Evolutionary conservation across 1,284 basidiomycete genomes (phyloP), one percentile per base, ranked within the genome.

Genomic region (Malassezia slooffiae): DNA sequence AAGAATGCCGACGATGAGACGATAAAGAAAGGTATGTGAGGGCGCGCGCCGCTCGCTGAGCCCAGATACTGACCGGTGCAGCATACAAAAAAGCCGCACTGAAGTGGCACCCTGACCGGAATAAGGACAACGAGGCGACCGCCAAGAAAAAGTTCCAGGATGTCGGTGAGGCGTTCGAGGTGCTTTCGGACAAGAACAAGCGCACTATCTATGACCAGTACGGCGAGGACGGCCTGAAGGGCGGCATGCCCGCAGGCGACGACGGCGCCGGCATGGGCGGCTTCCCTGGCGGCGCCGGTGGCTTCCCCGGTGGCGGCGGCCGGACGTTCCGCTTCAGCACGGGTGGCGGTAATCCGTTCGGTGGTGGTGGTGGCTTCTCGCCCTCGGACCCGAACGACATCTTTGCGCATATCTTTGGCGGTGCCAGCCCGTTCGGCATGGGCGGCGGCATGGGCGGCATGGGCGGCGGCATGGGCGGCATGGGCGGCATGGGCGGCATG

Each of bases 101-200:
- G 65, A 86, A 84, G 75, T 85, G 82, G 80, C 88, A 91, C 72
- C 87, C 87, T 29, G 89, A 93, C 71, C 79, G 90, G 36, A 93
- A 91, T 71, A 74, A 75, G 41, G 80, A 82, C 32, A 73, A 73
- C 38, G 80, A 81, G 52, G 90, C 90, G 57, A 24, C 41, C 5
- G 84, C 91, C 0, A 82, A 80, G 8, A 78, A 80, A 63, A 93
- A 86, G 73, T 97, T 97, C 73, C 91, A 97, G 73, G 81, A 93
- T 77, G 83, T 93, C 47, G 85, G 85, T 19, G 91, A 97, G 74
- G 91, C 91, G 0, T 96, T 91, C 63, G 91, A 97, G 70, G 91
- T 96, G 35, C 79, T 96, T 40, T 85, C 79, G 41, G 90, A 96
- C 72, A 81, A 83, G 73, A 78, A 96, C 70, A 97, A 96, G 72